These are phyloP conservation scores for Hydnum rufescens DNA, from an alignment of 768 basidiomycete species.

Conservation along the genomic window DNA sequence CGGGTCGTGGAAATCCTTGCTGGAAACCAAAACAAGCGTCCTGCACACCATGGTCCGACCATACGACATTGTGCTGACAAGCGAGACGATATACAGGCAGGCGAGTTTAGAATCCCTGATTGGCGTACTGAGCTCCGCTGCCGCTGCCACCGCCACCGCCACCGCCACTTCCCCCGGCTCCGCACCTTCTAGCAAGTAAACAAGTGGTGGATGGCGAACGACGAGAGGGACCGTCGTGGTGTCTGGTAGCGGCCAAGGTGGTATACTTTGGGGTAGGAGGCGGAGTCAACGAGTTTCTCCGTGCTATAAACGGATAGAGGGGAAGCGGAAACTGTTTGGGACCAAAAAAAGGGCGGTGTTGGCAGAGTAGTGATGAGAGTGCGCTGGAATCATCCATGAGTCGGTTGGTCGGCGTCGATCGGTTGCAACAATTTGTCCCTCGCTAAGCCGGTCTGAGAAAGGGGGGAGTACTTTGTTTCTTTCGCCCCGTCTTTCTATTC, in stretches of 20 bases:
- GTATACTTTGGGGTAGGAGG: conserved; percentile 94
- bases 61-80: conserved; percentile 65
- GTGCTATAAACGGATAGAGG: conserved; percentile 33
- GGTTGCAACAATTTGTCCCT: no score
- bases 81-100: conserved; percentile 78
- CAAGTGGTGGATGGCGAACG: no score
- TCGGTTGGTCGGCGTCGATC: no score
- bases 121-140: conserved; percentile 10
- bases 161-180: background rate
- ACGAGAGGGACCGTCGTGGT: conserved; percentile 18
- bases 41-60: conserved; percentile 11
- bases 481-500: no score
- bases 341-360: conserved; percentile 18
- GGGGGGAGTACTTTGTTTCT: no score
- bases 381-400: background rate
- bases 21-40: conserved; percentile 12
- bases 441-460: no score
- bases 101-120: conserved; percentile 45
- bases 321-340: conserved; percentile 39
- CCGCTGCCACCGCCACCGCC: background rate
- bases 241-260: conserved; percentile 77
- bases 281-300: conserved; percentile 48
- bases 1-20: conserved; percentile 57
- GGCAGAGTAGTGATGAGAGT: conserved; percentile 5
- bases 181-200: background rate